Evolutionary conservation across 352 stramenopile species (phyloP).

Genomic region (Pythium rishiriense): DNA sequence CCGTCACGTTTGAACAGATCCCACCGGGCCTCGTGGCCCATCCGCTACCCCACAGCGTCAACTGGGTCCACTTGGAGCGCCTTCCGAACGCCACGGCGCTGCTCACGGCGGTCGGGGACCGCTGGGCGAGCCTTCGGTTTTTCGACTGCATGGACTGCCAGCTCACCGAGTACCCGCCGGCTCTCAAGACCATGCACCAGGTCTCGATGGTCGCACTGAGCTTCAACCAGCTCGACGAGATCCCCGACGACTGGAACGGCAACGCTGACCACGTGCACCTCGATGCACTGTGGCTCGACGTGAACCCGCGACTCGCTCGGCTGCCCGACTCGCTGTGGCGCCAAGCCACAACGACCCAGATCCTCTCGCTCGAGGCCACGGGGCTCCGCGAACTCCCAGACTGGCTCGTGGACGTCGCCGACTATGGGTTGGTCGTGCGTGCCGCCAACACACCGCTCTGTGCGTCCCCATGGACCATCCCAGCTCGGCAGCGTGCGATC

Average conservation of each 20-base stretch:
- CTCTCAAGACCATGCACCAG: background rate
- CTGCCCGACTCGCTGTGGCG: background rate
- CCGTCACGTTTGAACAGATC: background rate
- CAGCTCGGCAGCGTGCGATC: background rate
- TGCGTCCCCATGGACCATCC: background rate
- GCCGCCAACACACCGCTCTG: background rate
- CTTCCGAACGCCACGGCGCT: background rate
- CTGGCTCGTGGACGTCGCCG: background rate
- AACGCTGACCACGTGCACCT: background rate
- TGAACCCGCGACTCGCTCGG: background rate
- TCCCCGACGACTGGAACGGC: background rate
- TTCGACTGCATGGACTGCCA: conserved; percentile 9
- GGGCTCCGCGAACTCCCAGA: background rate
- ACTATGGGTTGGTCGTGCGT: background rate
- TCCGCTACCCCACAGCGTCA: background rate
- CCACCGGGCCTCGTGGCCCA: background rate
- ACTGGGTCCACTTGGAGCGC: conserved; percentile 11
- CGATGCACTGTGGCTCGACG: background rate
- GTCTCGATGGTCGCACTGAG: background rate
- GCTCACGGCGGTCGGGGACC: background rate
- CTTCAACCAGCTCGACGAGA: background rate
- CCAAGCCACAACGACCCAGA: background rate
- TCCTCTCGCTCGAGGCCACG: background rate
- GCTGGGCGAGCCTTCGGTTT: background rate
- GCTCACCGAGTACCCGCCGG: background rate